A percentile compares a stretch with the other conserved stretches of the same genome.
These are phyloP conservation scores for Blastosporella zonata DNA, from an alignment of 1,284 basidiomycete genomes.

Conservation along the genomic window DNA sequence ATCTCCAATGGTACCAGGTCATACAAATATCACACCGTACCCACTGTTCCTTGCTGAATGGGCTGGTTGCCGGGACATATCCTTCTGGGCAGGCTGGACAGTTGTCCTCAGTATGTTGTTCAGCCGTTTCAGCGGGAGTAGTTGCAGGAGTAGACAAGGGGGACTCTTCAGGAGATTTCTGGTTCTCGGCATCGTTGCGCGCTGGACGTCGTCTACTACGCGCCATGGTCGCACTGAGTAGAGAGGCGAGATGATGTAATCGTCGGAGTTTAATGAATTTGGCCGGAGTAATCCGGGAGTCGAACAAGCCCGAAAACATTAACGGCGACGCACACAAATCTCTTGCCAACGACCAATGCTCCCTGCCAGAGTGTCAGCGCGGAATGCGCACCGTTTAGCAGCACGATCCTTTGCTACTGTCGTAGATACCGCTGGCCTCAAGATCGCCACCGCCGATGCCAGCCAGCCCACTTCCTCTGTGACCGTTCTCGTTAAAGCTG, in stretches of 20 bases:
- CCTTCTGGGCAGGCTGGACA: conserved; percentile 43
- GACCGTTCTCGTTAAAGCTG: conserved; percentile 89
- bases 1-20: conserved; percentile 80
- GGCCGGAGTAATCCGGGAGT: conserved; percentile 27
- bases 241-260: too few relatives aligned
- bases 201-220: conserved; percentile 24
- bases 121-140: conserved; percentile 6
- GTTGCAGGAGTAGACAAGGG: conserved; percentile 18
- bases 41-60: conserved; percentile 62
- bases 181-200: conserved; percentile 22
- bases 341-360: conserved; percentile 40
- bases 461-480: conserved; percentile 81
- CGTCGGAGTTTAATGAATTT: too few relatives aligned
- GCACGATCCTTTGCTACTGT: conserved; percentile 76
- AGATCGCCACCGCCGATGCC: conserved; percentile 81
- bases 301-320: conserved; percentile 25
- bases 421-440: conserved; percentile 76
- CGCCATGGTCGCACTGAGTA: too few relatives aligned
- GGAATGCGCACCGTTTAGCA: conserved; percentile 50
- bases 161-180: conserved; percentile 20
- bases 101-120: conserved; percentile 29
- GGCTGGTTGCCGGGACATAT: conserved; percentile 23
- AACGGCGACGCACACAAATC: conserved; percentile 12
- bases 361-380: conserved; percentile 53
- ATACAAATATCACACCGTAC: conserved; percentile 76